Conservation (phyloP, 2,329 filamentous ascomycete species). For the Aureobasidium pullulans region DNA sequence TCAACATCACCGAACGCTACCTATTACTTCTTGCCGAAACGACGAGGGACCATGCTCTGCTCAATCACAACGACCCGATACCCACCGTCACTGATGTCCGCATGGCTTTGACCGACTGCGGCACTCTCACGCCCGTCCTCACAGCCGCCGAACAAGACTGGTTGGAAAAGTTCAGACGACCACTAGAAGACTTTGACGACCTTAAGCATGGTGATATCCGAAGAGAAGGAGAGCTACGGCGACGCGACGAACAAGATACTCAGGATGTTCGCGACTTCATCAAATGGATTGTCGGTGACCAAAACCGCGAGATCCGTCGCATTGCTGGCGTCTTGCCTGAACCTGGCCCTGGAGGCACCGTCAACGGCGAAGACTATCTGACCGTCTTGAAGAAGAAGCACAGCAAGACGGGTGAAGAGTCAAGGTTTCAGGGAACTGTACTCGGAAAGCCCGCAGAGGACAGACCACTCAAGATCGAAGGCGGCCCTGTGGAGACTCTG, state of each 20-base stretch:
- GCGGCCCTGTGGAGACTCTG: constrained; percentile 61
- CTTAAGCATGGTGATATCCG: constrained; percentile 30
- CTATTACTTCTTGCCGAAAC: constrained; percentile 65
- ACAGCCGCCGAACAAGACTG: constrained; percentile 62
- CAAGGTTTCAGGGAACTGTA: constrained; percentile 76
- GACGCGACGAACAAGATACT: constrained; percentile 61
- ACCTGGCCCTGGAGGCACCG: constrained; percentile 45
- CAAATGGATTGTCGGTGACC: constrained; percentile 66
- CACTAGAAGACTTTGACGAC: constrained; percentile 35
- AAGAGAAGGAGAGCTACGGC: constrained; percentile 33
- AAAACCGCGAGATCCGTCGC: constrained; percentile 72
- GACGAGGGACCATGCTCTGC: constrained; percentile 63
- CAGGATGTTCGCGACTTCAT: constrained; percentile 72
- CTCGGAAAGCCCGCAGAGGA: constrained; percentile 68
- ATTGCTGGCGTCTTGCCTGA: constrained; percentile 57
- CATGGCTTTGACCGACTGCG: constrained; percentile 75
- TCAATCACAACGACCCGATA: constrained; percentile 59
- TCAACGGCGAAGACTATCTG: constrained; percentile 42
- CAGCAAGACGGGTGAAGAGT: constrained; percentile 80
- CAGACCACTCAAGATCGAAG: constrained; percentile 68
- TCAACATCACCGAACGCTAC: constrained; percentile 78
- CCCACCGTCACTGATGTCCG: constrained; percentile 70
- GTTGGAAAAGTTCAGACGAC: constrained; percentile 43
- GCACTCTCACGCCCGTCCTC: constrained; percentile 63
- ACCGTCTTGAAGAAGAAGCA: constrained; percentile 78